Base-by-base conservation (phyloP, 208 protist species). In the Paratrypanosoma confusum region DNA sequence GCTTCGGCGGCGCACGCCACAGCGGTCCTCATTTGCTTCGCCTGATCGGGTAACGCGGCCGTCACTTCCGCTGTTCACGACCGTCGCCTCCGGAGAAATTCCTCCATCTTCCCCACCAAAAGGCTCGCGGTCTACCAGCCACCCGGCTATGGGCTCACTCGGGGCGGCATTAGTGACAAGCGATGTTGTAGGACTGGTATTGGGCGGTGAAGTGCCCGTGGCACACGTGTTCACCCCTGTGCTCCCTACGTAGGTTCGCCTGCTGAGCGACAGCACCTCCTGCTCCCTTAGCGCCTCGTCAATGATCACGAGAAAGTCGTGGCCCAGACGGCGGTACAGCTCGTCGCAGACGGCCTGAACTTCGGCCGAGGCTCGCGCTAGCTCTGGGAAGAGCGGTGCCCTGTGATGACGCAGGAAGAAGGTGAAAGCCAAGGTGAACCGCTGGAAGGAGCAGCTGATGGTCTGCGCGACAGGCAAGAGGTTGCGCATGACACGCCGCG, bases 251-350 rank as follows among this genome's bases (percentile, higher is more conserved):
- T 3, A 22, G 21, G 17, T 3, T 5, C n/a, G 23, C 37, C 3
- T 28, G 13, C 28, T 16, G 45, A 17, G 7, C 11, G 18, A n/a
- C 35, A 2, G 23, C 31, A 23, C 16, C 20, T 28, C 41, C 16
- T 55, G 37, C 37, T 7, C 8, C 20, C 1, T 22, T 17, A 88
- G 72, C 6, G 71, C 59, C 18, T 61, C 54, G 32, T 63, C 64
- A 38, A 91, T 88, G 20, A 91, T 38, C 50, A 72, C 58, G 11
- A 88, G 57, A 62, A 91, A 80, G 20, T 88, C 80, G 53, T 88
- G 61, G 34, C 70, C 83, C 70, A 86, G 87, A 33, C 82, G 73
- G 13, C 59, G 34, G 46, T 85, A 62, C 23, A 91, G 48, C 50
- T 75, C 75, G 24, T 84, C 55, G 28, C 42, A 51, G 23, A 63